Evolutionary conservation across 225 moss, liverwort and hornwort species (phyloP).

Genomic region (Sphagnum contortum): DNA sequence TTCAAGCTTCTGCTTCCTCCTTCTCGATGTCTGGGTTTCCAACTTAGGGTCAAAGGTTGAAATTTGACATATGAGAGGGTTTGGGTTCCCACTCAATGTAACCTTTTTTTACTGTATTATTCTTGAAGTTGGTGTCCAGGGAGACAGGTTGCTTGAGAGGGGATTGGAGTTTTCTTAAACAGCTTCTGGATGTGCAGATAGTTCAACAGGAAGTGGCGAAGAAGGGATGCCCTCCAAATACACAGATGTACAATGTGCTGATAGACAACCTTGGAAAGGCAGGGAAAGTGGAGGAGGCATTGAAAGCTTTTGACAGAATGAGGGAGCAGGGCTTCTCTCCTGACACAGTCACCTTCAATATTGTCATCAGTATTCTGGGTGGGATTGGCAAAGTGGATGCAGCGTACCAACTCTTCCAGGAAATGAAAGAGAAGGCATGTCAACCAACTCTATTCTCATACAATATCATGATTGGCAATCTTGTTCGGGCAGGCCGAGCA

Average conservation of each 20-base stretch:
- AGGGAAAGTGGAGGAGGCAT: slow-evolving; percentile 42
- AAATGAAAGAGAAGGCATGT: slow-evolving; percentile 28
- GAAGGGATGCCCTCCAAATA: slow-evolving; percentile 19
- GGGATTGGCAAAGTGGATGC: slow-evolving; percentile 28
- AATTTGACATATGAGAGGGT: too few relatives aligned
- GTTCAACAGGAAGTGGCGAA: slow-evolving; percentile 28
- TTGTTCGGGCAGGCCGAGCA: slow-evolving; percentile 27
- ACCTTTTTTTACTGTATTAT: too few relatives aligned
- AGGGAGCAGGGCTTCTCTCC: slow-evolving; percentile 16
- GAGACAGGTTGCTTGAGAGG: too few relatives aligned
- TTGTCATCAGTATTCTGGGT: slow-evolving; percentile 23
- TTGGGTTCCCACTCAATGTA: too few relatives aligned
- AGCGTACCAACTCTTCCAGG: slow-evolving; percentile 27
- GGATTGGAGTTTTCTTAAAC: too few relatives aligned
- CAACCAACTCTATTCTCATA: slow-evolving; percentile 26
- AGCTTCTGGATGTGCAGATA: too few relatives aligned
- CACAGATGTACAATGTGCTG: slow-evolving; percentile 24
- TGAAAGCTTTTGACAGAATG: slow-evolving; percentile 27
- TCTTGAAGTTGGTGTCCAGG: too few relatives aligned
- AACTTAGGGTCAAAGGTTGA: too few relatives aligned
- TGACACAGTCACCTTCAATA: slow-evolving; percentile 27
- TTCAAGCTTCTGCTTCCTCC: background rate
- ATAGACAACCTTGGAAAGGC: slow-evolving; percentile 28
- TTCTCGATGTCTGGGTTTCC: background rate
- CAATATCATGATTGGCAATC: slow-evolving; percentile 19